Percentiles rank a stretch among this genome's conserved stretches.
Conservation (phyloP, 2,329 filamentous ascomycete species). For the Fusarium verrucosum region DNA sequence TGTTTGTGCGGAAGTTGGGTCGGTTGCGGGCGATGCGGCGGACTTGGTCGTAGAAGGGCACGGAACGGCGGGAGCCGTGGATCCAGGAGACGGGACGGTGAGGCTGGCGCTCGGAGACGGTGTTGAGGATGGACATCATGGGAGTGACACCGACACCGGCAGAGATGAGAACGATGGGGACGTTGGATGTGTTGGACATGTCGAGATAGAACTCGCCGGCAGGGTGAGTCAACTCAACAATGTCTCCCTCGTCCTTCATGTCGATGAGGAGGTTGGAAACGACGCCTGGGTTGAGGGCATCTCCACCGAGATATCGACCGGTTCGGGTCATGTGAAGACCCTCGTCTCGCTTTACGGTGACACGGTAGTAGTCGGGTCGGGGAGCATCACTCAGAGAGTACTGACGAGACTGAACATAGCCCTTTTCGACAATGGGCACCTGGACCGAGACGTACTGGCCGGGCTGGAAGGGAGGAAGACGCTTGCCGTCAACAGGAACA, state of each 20-base stretch:
- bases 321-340: slow-evolving; percentile 56
- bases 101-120: slow-evolving; percentile 56
- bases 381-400: slow-evolving; percentile 77
- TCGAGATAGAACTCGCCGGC: slow-evolving; percentile 69
- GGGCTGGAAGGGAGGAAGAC: slow-evolving; percentile 71
- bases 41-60: slow-evolving; percentile 65
- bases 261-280: slow-evolving; percentile 77
- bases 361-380: slow-evolving; percentile 69
- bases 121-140: slow-evolving; percentile 68
- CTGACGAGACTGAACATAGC: slow-evolving; percentile 72
- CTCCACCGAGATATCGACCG: slow-evolving; percentile 38
- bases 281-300: slow-evolving; percentile 65
- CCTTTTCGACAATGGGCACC: slow-evolving; percentile 63
- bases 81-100: slow-evolving; percentile 66
- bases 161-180: slow-evolving; percentile 66
- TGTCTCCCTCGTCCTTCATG: slow-evolving; percentile 67
- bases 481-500: slow-evolving; percentile 66
- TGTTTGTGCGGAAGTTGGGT: slow-evolving; percentile 51
- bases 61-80: slow-evolving; percentile 62
- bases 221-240: slow-evolving; percentile 73
- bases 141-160: slow-evolving; percentile 70
- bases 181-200: slow-evolving; percentile 48
- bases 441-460: slow-evolving; percentile 78
- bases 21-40: slow-evolving; percentile 54
- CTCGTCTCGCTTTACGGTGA: slow-evolving; percentile 74